Base-by-base conservation (phyloP, 2,329 filamentous ascomycete species). In the Stagonosporopsis chrysanthemi region DNA sequence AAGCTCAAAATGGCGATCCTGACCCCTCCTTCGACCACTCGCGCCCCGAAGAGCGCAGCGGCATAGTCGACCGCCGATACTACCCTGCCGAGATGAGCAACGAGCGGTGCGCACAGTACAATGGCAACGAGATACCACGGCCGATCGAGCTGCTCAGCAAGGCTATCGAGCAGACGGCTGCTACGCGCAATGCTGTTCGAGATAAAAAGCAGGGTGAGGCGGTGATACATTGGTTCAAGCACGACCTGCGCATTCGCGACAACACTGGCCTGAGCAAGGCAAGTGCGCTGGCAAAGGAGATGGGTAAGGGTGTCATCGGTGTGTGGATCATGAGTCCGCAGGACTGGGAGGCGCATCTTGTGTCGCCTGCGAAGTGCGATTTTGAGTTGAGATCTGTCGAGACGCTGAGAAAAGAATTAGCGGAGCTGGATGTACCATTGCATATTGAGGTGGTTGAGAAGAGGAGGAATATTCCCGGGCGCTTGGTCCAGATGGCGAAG, bases 191-290 rank as follows among this genome's bases (percentile, higher is more conserved):
- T 26, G 75, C 78, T 1, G 82, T 90, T 12, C 55, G 42, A 15
- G 52, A 57, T 0, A 59, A 57, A 6, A 61, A 60, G 28, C 19
- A 40, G 0, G 84, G 84, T 28, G 79, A 85, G 24, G 86, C 88
- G 0, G 88, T 96, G 0, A 85, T 96, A 0, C 91, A 96, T 76
- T 97, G 92, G 92, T 97, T 94, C 80, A 96, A 95, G 77, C 87
- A 85, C 69, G 93, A 97, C 73, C 77, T 96, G 47, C 84, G 92
- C 2, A 81, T 84, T 1, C 75, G 78, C 0, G 93, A 97, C 73
- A 97, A 96, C 72, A 88, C 84, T 8, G 85, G 85, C 0, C 75
- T 97, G 23, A 82, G 84, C 31, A 76, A 87, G 59, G 92, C 92
- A 0, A 87, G 84, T 52, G 78, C 86, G 55, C 82, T 83, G 45